A percentile compares a stretch with the other conserved stretches of the same genome.
Conservation (phyloP, 345 rosid species). For the Raphanus sativus region DNA sequence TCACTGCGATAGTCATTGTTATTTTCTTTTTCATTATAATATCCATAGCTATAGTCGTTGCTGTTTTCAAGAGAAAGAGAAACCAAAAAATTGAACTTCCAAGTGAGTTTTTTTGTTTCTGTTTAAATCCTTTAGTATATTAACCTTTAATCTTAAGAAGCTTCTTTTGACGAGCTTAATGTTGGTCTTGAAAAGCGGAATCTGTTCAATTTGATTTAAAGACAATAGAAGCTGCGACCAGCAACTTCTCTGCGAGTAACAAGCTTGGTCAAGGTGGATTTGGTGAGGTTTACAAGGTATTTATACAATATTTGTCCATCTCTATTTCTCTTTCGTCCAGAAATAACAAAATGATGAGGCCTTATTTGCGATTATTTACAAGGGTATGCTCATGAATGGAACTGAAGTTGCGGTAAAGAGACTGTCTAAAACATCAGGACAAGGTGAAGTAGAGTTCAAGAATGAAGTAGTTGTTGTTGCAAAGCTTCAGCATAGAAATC, state of each 20-base stretch:
- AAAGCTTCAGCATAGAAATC: neutral
- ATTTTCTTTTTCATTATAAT: neutral
- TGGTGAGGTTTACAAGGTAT: neutral
- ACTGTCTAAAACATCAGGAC: neutral
- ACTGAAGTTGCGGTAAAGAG: slow-evolving; percentile 2
- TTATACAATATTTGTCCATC: neutral
- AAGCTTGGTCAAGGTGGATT: neutral
- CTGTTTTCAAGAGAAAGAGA: slow-evolving; percentile 14
- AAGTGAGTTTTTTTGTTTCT: slow-evolving; percentile 21
- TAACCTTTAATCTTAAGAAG: neutral
- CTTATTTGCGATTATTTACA: neutral
- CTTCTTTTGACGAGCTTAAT: neutral
- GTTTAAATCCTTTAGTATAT: neutral
- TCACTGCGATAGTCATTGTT: neutral
- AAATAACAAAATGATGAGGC: neutral
- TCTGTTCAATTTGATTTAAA: slow-evolving; percentile 32
- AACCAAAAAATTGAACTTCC: slow-evolving; percentile 8
- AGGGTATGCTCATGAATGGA: neutral
- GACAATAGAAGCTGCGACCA: neutral
- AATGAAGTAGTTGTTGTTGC: neutral
- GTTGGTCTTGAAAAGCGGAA: slow-evolving; percentile 36
- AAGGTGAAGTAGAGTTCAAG: neutral
- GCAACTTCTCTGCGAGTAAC: neutral
- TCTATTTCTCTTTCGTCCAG: neutral
- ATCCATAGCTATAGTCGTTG: slow-evolving; percentile 5